phyloP scores from a whole-genome alignment of 176 grass and related monocot species.

The Themeda triandra region DNA sequence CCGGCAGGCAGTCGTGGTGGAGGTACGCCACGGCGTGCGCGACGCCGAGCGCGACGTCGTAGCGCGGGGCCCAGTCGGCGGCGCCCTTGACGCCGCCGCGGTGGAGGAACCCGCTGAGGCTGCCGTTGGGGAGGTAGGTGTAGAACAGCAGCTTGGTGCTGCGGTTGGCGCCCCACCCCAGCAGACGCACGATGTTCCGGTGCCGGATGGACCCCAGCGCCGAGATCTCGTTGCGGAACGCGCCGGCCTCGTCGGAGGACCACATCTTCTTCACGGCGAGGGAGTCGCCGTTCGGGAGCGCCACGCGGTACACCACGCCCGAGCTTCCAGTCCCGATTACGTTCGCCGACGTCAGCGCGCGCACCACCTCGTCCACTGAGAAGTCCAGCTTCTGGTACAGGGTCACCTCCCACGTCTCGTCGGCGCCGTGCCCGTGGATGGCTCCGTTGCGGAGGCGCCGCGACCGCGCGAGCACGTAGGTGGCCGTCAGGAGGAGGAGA shows the following conservation, averaged over 20 bases:
- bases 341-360: slow-evolving; percentile 75
- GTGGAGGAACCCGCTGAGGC: slow-evolving; percentile 79
- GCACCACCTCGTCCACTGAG: slow-evolving; percentile 70
- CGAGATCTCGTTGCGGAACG: slow-evolving; percentile 79
- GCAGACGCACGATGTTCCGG: slow-evolving; percentile 86
- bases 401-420: slow-evolving; percentile 80
- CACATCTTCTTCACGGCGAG: slow-evolving; percentile 95
- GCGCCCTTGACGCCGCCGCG: slow-evolving; percentile 46
- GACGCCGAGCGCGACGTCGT: slow-evolving; percentile 68
- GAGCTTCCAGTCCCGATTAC: slow-evolving; percentile 88
- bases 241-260: slow-evolving; percentile 49
- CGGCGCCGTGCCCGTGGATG: background rate
- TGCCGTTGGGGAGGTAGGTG: slow-evolving; percentile 83
- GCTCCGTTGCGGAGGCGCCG: background rate
- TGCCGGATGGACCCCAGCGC: slow-evolving; percentile 88
- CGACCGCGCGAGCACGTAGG: slow-evolving; percentile 41
- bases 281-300: slow-evolving; percentile 50
- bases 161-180: slow-evolving; percentile 77
- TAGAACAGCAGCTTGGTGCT: slow-evolving; percentile 79
- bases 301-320: slow-evolving; percentile 84
- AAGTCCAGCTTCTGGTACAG: slow-evolving; percentile 95
- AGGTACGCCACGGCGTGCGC: slow-evolving; percentile 91
- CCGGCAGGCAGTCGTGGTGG: slow-evolving; percentile 94
- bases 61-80: slow-evolving; percentile 63
- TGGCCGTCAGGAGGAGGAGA: slow-evolving; percentile 46